Conservation (phyloP, 2,329 filamentous ascomycete genomes). For the Fusarium longipes region DNA sequence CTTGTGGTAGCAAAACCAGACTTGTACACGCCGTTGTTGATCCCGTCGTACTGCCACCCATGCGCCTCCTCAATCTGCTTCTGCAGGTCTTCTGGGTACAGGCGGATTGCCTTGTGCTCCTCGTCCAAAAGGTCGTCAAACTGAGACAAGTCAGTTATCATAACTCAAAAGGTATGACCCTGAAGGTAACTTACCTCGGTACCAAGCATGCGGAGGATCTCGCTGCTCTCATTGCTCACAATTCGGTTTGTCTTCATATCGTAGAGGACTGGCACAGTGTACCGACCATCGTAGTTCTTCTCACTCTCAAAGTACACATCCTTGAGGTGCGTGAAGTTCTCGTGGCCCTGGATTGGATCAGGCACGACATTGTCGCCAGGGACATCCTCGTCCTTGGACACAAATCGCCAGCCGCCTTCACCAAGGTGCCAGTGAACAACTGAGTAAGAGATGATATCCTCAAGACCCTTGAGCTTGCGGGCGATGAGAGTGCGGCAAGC, state of each 20-base stretch:
- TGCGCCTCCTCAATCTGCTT: slow-evolving; percentile 79
- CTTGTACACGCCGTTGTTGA: slow-evolving; percentile 80
- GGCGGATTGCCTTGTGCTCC: slow-evolving; percentile 68
- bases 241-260: slow-evolving; percentile 81
- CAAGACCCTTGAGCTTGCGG: slow-evolving; percentile 89
- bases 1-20: slow-evolving; percentile 87
- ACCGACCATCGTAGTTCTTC: slow-evolving; percentile 78
- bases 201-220: slow-evolving; percentile 93
- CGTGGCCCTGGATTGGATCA: slow-evolving; percentile 76
- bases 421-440: slow-evolving; percentile 93
- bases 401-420: slow-evolving; percentile 83
- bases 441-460: slow-evolving; percentile 82
- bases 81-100: slow-evolving; percentile 75
- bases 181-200: slow-evolving; percentile 65
- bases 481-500: slow-evolving; percentile 89
- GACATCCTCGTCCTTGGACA: slow-evolving; percentile 67
- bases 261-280: slow-evolving; percentile 89
- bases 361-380: slow-evolving; percentile 73
- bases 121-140: slow-evolving; percentile 79
- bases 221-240: slow-evolving; percentile 91
- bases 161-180: neutral
- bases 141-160: slow-evolving; percentile 38
- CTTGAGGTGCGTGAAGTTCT: slow-evolving; percentile 74
- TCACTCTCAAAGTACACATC: slow-evolving; percentile 84
- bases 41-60: slow-evolving; percentile 80